Conservation (phyloP, 805 yeast genomes). For the Metschnikowia matae region DNA sequence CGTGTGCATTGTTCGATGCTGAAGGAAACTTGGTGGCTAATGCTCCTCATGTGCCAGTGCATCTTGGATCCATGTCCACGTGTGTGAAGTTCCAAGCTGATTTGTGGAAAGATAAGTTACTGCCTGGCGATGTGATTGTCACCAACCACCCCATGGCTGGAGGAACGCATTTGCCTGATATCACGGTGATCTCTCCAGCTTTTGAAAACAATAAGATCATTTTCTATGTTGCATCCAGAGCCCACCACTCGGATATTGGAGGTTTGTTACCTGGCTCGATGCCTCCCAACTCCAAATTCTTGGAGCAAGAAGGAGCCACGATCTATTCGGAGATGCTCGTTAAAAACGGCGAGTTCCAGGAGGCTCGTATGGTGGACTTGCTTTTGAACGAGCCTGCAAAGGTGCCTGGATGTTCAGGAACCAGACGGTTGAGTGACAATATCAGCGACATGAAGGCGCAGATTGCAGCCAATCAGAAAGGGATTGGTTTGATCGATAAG, state of each 20-base stretch:
- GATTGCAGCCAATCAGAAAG: slow-evolving; percentile 24
- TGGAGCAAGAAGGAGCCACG: slow-evolving; percentile 90
- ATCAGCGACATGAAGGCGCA: slow-evolving; percentile 54
- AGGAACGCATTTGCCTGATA: slow-evolving; percentile 46
- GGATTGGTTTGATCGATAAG: slow-evolving; percentile 15
- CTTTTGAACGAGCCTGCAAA: slow-evolving; percentile 72
- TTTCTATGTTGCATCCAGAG: slow-evolving; percentile 90
- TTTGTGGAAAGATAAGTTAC: slow-evolving; percentile 36
- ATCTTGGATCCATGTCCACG: slow-evolving; percentile 46
- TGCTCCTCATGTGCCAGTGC: slow-evolving; percentile 46
- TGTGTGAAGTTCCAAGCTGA: slow-evolving; percentile 41
- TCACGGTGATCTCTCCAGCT: slow-evolving; percentile 90
- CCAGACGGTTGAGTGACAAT: slow-evolving; percentile 79
- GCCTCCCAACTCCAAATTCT: slow-evolving; percentile 85
- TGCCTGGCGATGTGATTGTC: slow-evolving; percentile 41
- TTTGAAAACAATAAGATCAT: slow-evolving; percentile 49
- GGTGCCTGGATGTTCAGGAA: slow-evolving; percentile 84
- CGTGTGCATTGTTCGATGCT: slow-evolving; percentile 42
- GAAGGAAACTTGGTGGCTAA: slow-evolving; percentile 44
- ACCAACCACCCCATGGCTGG: slow-evolving; percentile 43
- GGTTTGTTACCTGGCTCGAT: slow-evolving; percentile 89
- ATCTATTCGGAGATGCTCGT: slow-evolving; percentile 77
- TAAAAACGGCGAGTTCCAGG: slow-evolving; percentile 65
- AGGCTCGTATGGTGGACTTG: slow-evolving; percentile 57
- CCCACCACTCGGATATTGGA: slow-evolving; percentile 96